A percentile compares a stretch with the other conserved stretches of the same genome.
Conservation (phyloP, 2,329 filamentous ascomycete species). For the Sphaerulina vaccinii region DNA sequence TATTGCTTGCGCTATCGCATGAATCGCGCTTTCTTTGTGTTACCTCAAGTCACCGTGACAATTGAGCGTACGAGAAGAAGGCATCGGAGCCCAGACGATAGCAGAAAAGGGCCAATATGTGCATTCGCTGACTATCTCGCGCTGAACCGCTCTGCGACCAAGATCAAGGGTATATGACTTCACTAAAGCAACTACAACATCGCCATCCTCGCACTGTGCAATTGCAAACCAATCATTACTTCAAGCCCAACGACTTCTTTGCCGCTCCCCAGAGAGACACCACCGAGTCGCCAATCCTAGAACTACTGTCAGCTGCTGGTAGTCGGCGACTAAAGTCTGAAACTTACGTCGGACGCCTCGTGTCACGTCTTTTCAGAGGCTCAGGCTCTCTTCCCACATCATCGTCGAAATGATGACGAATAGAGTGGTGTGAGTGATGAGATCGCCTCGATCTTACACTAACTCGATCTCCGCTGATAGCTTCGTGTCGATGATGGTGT, state of each 20-base stretch:
- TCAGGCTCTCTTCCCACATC: slow-evolving; percentile 1
- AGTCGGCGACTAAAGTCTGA: not conserved
- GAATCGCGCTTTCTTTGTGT: too few relatives aligned
- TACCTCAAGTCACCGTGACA: too few relatives aligned
- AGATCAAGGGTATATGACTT: too few relatives aligned
- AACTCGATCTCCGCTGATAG: slow-evolving; percentile 2
- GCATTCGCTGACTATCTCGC: too few relatives aligned
- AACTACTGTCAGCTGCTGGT: not conserved
- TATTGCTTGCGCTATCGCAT: not conserved
- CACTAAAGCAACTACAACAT: too few relatives aligned
- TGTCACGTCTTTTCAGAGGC: not conserved
- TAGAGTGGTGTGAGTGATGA: not conserved
- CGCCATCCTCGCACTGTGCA: not conserved
- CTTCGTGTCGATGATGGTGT: not conserved
- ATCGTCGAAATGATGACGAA: slow-evolving; percentile 11
- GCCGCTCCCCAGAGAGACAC: slow-evolving; percentile 20
- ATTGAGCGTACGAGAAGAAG: too few relatives aligned
- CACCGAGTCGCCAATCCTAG: slow-evolving; percentile 22
- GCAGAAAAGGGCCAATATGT: too few relatives aligned
- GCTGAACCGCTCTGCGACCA: too few relatives aligned
- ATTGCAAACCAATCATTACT: not conserved
- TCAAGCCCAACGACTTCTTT: slow-evolving; percentile 14
- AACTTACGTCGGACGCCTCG: slow-evolving; percentile 7
- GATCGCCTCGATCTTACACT: slow-evolving; percentile 7
- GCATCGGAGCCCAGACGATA: too few relatives aligned